Conservation (phyloP, 805 yeast genomes). For the Jamesozyma piceae region DNA sequence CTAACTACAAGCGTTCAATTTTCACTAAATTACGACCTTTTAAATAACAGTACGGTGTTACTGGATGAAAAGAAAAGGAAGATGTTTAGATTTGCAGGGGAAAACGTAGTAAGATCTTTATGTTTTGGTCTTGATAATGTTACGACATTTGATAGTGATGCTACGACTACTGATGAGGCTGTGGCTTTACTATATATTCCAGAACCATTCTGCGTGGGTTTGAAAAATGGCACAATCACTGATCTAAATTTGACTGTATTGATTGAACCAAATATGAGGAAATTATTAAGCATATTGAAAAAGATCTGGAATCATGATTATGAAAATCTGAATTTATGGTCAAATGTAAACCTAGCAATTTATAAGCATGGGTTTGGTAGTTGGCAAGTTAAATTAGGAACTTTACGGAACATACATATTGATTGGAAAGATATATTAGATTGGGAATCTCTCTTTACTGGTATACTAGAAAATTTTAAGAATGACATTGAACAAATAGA, state of each 20-base stretch:
- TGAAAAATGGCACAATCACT: conserved; percentile 14
- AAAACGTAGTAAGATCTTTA: conserved; percentile 12
- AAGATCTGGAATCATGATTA: conserved; percentile 24
- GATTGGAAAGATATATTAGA: conserved; percentile 19
- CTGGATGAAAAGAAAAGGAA: conserved; percentile 8
- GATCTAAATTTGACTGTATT: conserved; percentile 17
- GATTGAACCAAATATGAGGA: conserved; percentile 22
- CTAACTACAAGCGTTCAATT: conserved; percentile 9
- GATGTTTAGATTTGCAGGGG: conserved; percentile 11
- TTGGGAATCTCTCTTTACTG: conserved; percentile 7
- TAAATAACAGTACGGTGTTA: conserved; percentile 5
- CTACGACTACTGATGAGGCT: conserved; percentile 3
- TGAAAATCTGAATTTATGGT: conserved; percentile 19
- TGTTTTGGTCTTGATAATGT: conserved; percentile 22
- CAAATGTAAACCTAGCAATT: conserved; percentile 15
- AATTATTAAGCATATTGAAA: conserved; percentile 18
- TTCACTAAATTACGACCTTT: conserved; percentile 15
- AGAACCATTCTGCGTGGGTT: conserved; percentile 19
- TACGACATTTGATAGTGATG: conserved; percentile 18
- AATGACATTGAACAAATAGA: conserved; percentile 13
- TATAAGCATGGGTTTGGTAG: conserved; percentile 8
- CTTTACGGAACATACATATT: conserved; percentile 10
- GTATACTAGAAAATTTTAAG: background rate
- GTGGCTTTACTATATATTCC: conserved; percentile 15
- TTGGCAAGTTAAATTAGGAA: conserved; percentile 11